Base-by-base conservation (phyloP, 208 protist species). In the Herpetomonas samuelpessoai region DNA sequence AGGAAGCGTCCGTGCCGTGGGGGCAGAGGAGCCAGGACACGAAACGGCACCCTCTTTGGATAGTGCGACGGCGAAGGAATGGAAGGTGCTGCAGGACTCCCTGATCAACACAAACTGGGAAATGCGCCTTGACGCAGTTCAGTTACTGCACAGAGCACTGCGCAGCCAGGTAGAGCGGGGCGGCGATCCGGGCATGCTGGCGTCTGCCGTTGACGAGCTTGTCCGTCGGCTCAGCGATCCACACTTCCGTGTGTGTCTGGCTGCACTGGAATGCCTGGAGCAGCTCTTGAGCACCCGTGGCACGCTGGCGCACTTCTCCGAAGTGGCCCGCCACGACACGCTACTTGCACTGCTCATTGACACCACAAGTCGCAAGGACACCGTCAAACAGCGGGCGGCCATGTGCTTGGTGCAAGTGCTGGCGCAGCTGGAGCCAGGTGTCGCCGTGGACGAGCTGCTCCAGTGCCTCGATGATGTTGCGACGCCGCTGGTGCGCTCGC, bases 231-330 rank as follows among this genome's bases (percentile, higher is more conserved):
- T 92, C 29, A 76, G 57, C 27, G 85, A 92, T 30, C 68, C 72
- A 0, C 77, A 92, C 61, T 68, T 66, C 46, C 77, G 76, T 1
- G 76, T 86, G 2, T 31, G 70, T 3, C 63, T 70, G 35, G 81
- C 58, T 4, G 74, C 81, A 2, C 60, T 86, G 25, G 31, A 65
- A 3, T 77, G 41, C 28, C 52, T 83, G 18, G 24, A n/a, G 2
- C 9, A 31, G 18, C 19, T 68, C 21, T 26, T 54, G 46, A 10
- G 25, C 18, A 39, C 49, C 12, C 2, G 2, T 3, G 19, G 12
- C 3, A 2, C 51, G 7, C 19, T 22, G 29, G 14, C 18, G 12
- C 35, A 47, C 19, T 47, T 63, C 2, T 7, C 21, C 24, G 57
- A 63, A 1, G 1, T 25, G 24, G 6, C 6, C 35, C 35, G 6